Evolutionary conservation across 495 filamentous ascomycete species (phyloP), one percentile per base, ranked within the genome.

Genomic region (Podospora pseudocomata): DNA sequence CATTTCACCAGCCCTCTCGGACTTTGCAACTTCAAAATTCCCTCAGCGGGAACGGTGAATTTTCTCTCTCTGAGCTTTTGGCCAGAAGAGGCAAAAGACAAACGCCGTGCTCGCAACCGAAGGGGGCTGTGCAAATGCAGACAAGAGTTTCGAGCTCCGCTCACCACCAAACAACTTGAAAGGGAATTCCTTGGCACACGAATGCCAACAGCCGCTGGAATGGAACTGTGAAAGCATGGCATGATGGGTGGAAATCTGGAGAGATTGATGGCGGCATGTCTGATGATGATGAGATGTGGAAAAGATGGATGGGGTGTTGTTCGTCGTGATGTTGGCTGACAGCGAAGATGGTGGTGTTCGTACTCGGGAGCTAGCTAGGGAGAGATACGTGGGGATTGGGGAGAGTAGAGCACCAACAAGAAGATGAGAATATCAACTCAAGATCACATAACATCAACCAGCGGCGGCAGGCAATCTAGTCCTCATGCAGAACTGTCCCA

Each of bases 211-310:
- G 2, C 7, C 39, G 15, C 5, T 49, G 39, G 39, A 18, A 49
- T 49, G 39, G 39, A 49, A 49, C 13, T 49, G 39, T 39, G 34
- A 39, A 39, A 11, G 34, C 34, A 5, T 57, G 54, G 23, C 54
- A 57, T 58, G 55, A 9, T 5, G 55, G 15, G 55, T 26, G 55
- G 55, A 58, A 58, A 58, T 58, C n/a, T 58, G 55, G 55, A 58
- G 55, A 58, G 13, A 15, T 23, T 26, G 55, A 58, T 5, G 23
- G 55, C 23, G 7, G 23, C 23, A 23, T 23, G 23, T 58, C 23
- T 5, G 9, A 58, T 58, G 55, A 58, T 26, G 23, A 58, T 5
- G 11, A 56, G 11, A 9, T 56, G 54, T 56, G n/a, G 55, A 20
- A 58, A 20, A 58, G 23, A 26, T 20, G n/a, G 55, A 13, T 58